These are phyloP conservation scores for Globisporangium barbulae DNA, from an alignment of 352 stramenopile genomes.

Conservation along the genomic window DNA sequence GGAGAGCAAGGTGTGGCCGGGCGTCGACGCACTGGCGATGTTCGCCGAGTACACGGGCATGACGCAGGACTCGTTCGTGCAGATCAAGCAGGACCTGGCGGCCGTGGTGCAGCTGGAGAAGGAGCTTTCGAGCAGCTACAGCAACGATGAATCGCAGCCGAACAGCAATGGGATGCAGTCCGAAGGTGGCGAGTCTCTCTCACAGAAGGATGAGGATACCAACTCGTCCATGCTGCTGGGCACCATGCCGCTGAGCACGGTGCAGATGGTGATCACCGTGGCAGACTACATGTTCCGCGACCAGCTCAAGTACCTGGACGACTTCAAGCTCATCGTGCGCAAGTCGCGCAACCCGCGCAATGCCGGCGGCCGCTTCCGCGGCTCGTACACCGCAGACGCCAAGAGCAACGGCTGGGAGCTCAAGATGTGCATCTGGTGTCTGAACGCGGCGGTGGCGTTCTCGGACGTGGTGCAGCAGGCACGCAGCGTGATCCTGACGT, in stretches of 20 bases:
- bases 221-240: slow-evolving; percentile 33
- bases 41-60: slow-evolving; percentile 60
- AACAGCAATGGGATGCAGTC: slow-evolving; percentile 21
- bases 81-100: slow-evolving; percentile 40
- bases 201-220: slow-evolving; percentile 21
- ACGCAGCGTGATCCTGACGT: slow-evolving; percentile 80
- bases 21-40: slow-evolving; percentile 63
- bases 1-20: slow-evolving; percentile 70
- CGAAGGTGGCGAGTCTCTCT: slow-evolving; percentile 4
- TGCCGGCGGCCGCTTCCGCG: slow-evolving; percentile 17
- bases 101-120: slow-evolving; percentile 58
- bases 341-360: slow-evolving; percentile 26
- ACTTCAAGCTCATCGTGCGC: slow-evolving; percentile 73
- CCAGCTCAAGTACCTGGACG: slow-evolving; percentile 73
- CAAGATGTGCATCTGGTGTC: slow-evolving; percentile 86
- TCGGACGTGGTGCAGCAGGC: slow-evolving; percentile 64
- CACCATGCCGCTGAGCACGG: slow-evolving; percentile 48
- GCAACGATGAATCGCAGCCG: slow-evolving; percentile 19
- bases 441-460: slow-evolving; percentile 83
- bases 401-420: slow-evolving; percentile 41
- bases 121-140: slow-evolving; percentile 32
- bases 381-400: slow-evolving; percentile 16
- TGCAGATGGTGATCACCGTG: slow-evolving; percentile 63
- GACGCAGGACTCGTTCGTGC: slow-evolving; percentile 39
- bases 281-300: slow-evolving; percentile 81